Evolutionary conservation across 768 basidiomycete species (phyloP).

Genomic region (Dendrothele bispora): DNA sequence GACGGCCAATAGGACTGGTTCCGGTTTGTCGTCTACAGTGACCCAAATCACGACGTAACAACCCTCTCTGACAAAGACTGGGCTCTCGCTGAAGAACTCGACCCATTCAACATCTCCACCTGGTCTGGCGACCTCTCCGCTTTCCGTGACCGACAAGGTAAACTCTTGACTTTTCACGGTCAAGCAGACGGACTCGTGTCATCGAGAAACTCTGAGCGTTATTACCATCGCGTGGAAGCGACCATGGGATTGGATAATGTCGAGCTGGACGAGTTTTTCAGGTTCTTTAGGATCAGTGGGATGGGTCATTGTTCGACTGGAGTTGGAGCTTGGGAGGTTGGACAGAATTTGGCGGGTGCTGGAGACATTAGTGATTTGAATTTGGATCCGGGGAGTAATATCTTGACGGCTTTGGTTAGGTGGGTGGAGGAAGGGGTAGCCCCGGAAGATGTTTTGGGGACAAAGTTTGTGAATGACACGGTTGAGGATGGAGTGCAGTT

Average conservation of each 20-base stretch:
- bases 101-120: slow-evolving; percentile 8
- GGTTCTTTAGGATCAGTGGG: slow-evolving; percentile 21
- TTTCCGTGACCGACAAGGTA: slow-evolving; percentile 17
- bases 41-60: slow-evolving; percentile 1
- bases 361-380: neutral
- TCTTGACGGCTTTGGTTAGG: slow-evolving; percentile 4
- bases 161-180: slow-evolving; percentile 20
- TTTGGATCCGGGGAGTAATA: slow-evolving; percentile 1
- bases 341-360: slow-evolving; percentile 5
- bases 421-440: slow-evolving; percentile 9
- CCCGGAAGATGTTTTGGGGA: slow-evolving; percentile 3
- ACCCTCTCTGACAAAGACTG: slow-evolving; percentile 5
- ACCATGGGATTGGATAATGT: slow-evolving; percentile 11
- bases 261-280: slow-evolving; percentile 19
- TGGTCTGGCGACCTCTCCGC: slow-evolving; percentile 13
- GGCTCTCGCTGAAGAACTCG: neutral
- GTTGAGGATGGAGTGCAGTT: neutral
- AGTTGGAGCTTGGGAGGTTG: slow-evolving; percentile 14
- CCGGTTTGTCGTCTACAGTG: slow-evolving; percentile 5
- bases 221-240: slow-evolving; percentile 15
- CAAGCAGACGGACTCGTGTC: slow-evolving; percentile 15
- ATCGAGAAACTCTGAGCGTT: slow-evolving; percentile 14
- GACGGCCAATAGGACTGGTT: slow-evolving; percentile 11
- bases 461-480: slow-evolving; percentile 2
- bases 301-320: slow-evolving; percentile 19